Evolutionary conservation across 225 moss, liverwort and hornwort genomes (phyloP), one percentile per base, ranked within the genome.

Genomic region (Asterella californica): DNA sequence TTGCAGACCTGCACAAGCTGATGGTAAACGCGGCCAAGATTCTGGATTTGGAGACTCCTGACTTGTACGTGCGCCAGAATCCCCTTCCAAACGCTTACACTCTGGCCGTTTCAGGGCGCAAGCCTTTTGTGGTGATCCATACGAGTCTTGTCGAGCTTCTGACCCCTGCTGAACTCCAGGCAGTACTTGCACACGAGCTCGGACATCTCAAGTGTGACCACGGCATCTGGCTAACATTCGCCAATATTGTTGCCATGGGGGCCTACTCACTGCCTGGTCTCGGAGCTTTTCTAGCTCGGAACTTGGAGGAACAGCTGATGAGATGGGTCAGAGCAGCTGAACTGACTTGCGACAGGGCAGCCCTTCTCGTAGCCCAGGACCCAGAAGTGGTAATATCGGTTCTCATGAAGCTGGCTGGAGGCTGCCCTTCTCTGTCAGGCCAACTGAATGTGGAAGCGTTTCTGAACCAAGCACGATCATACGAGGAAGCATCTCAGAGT

Each of bases 131-230:
- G 55, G 89, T 89, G 10, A 77, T 89, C 29, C 89, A 89, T 67
- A 89, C 89, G 42, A 89, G 89, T 81, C 78, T 89, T 70, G 87
- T 89, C 27, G 89, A 89, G 77, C 87, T 89, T 46, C 85, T 89
- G 9, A 83, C 80, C 36, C 84, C 82, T 61, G 76, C 82, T 48
- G 89, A 89, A 66, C 76, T 89, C 15, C 89, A 89, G 83, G 89
- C 89, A 34, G 89, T 89, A 45, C 78, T 89, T 79, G 89, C 89
- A 60, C 89, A 89, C 65, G 89, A 89, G 62, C 72, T 89, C 76
- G 89, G 89, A 63, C 89, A 89, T 74, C 84, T 89, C 24, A 89
- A 89, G 75, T 89, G 89, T 81, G 89, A 89, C 70, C 89, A 89
- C 65, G 89, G 89, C 64, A 87, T 89, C 33, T 89, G 89, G 89